A percentile compares a stretch with the other conserved stretches of the same genome.
phyloP scores from a whole-genome alignment of 2,329 filamentous ascomycete species.

The Elsinoe fawcettii region DNA sequence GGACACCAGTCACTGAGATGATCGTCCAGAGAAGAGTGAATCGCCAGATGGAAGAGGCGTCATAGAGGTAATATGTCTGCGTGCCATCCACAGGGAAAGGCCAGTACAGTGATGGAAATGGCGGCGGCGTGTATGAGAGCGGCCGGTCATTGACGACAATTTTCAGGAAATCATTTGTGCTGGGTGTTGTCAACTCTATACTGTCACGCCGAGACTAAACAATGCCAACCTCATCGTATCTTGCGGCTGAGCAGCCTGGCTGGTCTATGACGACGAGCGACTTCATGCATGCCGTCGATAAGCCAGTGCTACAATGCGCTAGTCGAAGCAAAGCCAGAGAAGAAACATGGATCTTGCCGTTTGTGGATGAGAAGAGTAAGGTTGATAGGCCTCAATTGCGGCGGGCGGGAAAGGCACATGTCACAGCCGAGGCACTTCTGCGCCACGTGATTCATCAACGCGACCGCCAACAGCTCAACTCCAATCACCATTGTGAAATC shows the following conservation, averaged over 20 bases:
- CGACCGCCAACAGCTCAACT: neutral
- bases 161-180: constrained; percentile 36
- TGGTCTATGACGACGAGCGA: neutral
- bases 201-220: neutral
- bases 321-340: neutral
- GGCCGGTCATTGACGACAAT: constrained; percentile 41
- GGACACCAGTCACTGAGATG: constrained; percentile 67
- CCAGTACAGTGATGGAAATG: constrained; percentile 78
- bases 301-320: neutral
- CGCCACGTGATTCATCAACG: neutral
- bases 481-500: neutral
- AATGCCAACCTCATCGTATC: neutral
- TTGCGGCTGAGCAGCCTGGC: neutral
- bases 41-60: constrained; percentile 70
- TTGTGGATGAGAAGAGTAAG: neutral
- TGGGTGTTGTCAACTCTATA: neutral
- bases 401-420: neutral
- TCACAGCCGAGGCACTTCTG: neutral
- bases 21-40: constrained; percentile 85
- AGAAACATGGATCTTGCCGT: neutral
- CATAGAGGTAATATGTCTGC: constrained; percentile 60
- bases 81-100: constrained; percentile 51
- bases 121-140: constrained; percentile 57
- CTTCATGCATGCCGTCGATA: neutral
- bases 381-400: neutral